Evolutionary conservation across 2,329 filamentous ascomycete genomes (phyloP).

Genomic region (Aspergillus viridinutans): DNA sequence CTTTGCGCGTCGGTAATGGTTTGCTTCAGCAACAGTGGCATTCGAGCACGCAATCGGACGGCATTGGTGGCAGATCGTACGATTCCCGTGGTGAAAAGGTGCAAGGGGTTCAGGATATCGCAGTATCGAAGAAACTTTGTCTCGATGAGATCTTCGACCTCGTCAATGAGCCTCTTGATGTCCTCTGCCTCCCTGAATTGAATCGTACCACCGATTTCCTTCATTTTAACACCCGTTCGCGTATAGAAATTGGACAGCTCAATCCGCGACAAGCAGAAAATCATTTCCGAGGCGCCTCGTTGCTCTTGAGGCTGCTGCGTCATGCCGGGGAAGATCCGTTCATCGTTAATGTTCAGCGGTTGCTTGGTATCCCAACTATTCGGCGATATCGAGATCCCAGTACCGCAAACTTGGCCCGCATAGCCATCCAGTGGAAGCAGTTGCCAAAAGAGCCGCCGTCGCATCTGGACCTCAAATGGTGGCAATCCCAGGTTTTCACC

Average conservation of each 20-base stretch:
- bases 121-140: constrained; percentile 31
- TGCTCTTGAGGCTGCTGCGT: constrained; percentile 37
- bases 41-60: constrained; percentile 42
- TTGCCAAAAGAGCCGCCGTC: constrained; percentile 25
- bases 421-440: constrained; percentile 20
- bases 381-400: constrained; percentile 10
- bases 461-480: constrained; percentile 44
- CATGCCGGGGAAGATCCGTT: constrained; percentile 39
- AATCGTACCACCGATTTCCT: neutral
- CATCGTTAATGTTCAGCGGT: constrained; percentile 41
- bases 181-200: constrained; percentile 9
- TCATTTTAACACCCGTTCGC: constrained; percentile 9
- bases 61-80: constrained; percentile 39
- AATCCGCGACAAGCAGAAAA: constrained; percentile 26
- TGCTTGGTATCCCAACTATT: constrained; percentile 18
- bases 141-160: constrained; percentile 31
- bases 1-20: constrained; percentile 2
- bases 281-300: constrained; percentile 44
- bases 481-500: constrained; percentile 41
- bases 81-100: constrained; percentile 42
- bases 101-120: constrained; percentile 34
- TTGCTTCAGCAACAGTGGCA: constrained; percentile 25
- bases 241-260: constrained; percentile 24
- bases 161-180: constrained; percentile 19
- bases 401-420: constrained; percentile 29